These are phyloP conservation scores for Thermothielavioides terrestris DNA, from an alignment of 495 filamentous ascomycete species.

Conservation along the genomic window DNA sequence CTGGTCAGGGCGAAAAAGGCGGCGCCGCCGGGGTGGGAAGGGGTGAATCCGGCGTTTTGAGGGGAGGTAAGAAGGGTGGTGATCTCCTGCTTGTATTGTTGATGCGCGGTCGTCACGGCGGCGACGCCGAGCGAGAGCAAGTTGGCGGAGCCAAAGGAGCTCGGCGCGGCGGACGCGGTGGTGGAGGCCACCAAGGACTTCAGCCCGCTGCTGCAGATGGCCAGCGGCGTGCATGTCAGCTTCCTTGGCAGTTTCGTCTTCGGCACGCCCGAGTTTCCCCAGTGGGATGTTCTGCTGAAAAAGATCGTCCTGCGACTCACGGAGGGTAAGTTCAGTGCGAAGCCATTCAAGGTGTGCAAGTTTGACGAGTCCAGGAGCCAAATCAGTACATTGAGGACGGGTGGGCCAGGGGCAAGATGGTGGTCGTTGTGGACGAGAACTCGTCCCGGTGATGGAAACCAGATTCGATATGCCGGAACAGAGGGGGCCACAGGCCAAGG, in stretches of 20 bases:
- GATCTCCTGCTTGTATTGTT: too few species aligned
- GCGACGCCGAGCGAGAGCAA: background rate
- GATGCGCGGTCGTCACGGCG: background rate
- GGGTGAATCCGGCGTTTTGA: too few species aligned
- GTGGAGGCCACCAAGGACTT: background rate
- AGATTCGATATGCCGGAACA: too few species aligned
- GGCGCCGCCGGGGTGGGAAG: too few species aligned
- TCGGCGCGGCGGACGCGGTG: background rate
- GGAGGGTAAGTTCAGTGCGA: background rate
- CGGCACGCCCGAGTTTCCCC: background rate
- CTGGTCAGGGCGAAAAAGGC: too few species aligned
- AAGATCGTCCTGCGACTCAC: background rate
- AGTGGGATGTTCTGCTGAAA: background rate
- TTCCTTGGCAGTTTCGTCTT: background rate
- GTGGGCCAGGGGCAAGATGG: background rate
- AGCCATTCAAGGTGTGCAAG: background rate
- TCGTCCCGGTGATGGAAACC: too few species aligned
- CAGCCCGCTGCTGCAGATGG: background rate
- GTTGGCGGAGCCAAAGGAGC: background rate
- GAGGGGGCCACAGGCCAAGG: too few species aligned
- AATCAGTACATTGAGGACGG: background rate
- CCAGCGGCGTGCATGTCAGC: background rate
- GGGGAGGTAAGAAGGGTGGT: too few species aligned
- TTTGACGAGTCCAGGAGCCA: background rate
- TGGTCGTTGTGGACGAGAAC: background rate